A percentile compares a stretch with the other conserved stretches of the same genome.
These are phyloP conservation scores for Candida adriatica DNA, from an alignment of 805 yeast species.

Conservation along the genomic window DNA sequence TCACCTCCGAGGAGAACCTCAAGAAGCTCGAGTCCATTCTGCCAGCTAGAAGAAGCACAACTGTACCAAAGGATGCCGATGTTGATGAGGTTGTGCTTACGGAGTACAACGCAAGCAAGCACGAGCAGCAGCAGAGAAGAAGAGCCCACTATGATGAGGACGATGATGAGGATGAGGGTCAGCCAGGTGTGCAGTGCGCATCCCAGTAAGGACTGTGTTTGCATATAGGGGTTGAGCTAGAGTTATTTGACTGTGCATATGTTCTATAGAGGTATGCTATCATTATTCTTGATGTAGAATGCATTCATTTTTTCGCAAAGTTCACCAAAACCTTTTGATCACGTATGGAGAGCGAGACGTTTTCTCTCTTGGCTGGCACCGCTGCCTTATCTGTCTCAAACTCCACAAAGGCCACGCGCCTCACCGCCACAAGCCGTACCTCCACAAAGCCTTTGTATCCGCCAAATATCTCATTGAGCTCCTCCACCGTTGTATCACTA, in stretches of 20 bases:
- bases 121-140: constrained; percentile 34
- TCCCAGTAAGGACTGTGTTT: constrained; percentile 47
- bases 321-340: constrained; percentile 6
- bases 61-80: constrained; percentile 63
- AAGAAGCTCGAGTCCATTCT: constrained; percentile 65
- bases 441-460: constrained; percentile 55
- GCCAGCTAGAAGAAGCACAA: constrained; percentile 55
- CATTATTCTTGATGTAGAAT: not conserved
- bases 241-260: not conserved
- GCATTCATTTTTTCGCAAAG: constrained; percentile 17
- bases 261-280: not conserved
- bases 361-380: constrained; percentile 28
- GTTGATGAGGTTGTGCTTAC: constrained; percentile 75
- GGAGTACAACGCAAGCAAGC: constrained; percentile 61
- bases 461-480: constrained; percentile 41
- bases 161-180: constrained; percentile 52
- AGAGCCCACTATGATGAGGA: constrained; percentile 41
- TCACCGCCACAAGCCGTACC: constrained; percentile 56
- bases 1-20: constrained; percentile 69
- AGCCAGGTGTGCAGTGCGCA: constrained; percentile 86
- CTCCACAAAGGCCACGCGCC: constrained; percentile 77
- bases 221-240: not conserved
- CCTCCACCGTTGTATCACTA: constrained; percentile 29
- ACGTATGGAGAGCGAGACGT: constrained; percentile 15
- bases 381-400: constrained; percentile 54